Evolutionary conservation across 2,329 filamentous ascomycete species (phyloP), one percentile per base, ranked within the genome.

Genomic region (Delphinella strobiligena): DNA sequence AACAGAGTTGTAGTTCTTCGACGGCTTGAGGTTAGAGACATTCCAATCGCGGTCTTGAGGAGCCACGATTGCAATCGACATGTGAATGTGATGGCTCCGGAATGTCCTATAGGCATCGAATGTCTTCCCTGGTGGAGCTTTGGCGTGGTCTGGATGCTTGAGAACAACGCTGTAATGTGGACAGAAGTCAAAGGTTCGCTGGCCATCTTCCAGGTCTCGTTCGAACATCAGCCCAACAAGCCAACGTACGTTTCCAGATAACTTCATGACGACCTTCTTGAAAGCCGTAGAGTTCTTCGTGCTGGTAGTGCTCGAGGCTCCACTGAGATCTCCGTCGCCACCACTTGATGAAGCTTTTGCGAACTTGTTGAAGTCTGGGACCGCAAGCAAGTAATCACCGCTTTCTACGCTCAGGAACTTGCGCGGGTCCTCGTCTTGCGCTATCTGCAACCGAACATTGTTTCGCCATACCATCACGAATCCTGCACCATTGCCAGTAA

Each of bases 391-490:
- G 54, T 91, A 98, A 59, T 94, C 89, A 37, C 87, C 87, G 58
- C 89, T 95, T 47, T 93, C 85, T 3, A 98, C 87, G 1, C 82
- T 87, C 81, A 98, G 93, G 61, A 98, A 93, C 44, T 83, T 81
- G 55, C 83, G 84, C 1, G 91, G 88, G 51, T 98, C 84, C 50
- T 93, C 78, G 37, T 86, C 80, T 37, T 80, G 77, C 42, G 88
- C 82, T 37, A 98, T 78, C 44, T 80, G 82, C 77, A 86, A 93
- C 45, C 75, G 78, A 29, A 98, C 88, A 58, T 95, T 83, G 52
- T 87, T 93, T 38, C 91, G 81, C 89, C 89, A 98, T 59, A 93
- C 96, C 87, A 98, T 95, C 32, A 96, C 75, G 54, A 98, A 93
- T 4, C 91, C 91, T 24, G 88, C 88, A 30, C 91, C 91, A 50